A percentile compares a stretch with the other conserved stretches of the same genome.
Conservation (phyloP, 2,329 filamentous ascomycete genomes). For the Coniochaeta prunicola region DNA sequence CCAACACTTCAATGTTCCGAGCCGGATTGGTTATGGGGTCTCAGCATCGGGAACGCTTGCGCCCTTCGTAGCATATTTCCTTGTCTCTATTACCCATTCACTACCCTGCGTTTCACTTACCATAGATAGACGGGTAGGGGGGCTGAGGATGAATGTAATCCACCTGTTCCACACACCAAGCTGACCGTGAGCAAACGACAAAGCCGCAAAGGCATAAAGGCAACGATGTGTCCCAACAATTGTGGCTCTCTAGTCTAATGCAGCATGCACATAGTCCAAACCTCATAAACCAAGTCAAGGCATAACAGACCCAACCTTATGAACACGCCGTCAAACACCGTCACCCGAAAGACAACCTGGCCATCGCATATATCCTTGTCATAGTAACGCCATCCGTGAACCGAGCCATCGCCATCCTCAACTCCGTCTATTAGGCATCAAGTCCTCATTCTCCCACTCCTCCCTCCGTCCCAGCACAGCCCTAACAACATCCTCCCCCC, state of each 20-base stretch:
- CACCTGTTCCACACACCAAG: not conserved
- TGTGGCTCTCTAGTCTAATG: not conserved
- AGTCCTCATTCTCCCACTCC: not conserved
- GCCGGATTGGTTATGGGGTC: not conserved
- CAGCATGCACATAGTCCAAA: not conserved
- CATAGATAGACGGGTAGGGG: not conserved
- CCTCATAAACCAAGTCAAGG: not conserved
- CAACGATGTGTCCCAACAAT: not conserved
- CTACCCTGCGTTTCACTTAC: not conserved
- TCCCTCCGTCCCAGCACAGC: not conserved
- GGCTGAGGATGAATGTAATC: not conserved
- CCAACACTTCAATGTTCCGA: not conserved
- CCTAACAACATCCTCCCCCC: not conserved
- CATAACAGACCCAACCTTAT: not conserved
- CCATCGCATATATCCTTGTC: not conserved
- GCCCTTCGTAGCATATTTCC: not conserved
- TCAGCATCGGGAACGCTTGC: not conserved
- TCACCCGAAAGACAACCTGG: not conserved
- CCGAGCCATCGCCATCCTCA: not conserved
- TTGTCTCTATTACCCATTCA: too few species aligned
- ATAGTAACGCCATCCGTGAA: not conserved
- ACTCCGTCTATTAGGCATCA: not conserved
- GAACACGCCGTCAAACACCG: not conserved
- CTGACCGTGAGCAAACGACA: not conserved
- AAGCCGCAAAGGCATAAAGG: not conserved